Conservation (phyloP, 2,329 filamentous ascomycete species). For the Colletotrichum costaricense region DNA sequence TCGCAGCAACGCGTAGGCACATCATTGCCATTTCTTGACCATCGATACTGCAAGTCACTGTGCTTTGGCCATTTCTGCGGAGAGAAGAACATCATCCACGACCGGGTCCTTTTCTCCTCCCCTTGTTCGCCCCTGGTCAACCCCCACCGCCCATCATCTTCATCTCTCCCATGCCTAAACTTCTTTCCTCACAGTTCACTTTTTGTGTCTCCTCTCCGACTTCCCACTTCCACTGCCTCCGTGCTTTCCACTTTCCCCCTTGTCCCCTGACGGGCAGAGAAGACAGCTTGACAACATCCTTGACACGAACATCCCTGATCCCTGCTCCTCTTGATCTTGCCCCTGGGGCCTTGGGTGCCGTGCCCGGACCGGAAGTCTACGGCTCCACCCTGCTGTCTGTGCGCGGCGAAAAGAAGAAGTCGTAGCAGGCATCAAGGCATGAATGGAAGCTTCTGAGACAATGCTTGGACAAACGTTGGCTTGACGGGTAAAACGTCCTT, state of each 20-base stretch:
- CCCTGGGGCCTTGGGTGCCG: slow-evolving; percentile 11
- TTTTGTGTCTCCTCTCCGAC: too few relatives aligned
- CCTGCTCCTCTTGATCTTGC: neutral
- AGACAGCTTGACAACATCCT: neutral
- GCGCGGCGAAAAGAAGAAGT: slow-evolving; percentile 26
- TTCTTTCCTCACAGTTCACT: neutral
- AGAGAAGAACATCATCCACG: neutral
- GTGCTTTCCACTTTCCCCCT: neutral
- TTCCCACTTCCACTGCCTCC: neutral
- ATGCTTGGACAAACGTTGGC: slow-evolving; percentile 23
- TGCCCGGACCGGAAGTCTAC: slow-evolving; percentile 26
- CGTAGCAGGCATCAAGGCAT: slow-evolving; percentile 24
- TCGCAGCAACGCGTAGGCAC: neutral
- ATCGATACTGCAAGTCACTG: slow-evolving; percentile 2
- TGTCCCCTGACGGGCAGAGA: neutral
- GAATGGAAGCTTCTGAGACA: slow-evolving; percentile 35
- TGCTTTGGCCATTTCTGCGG: slow-evolving; percentile 13
- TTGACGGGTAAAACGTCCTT: neutral
- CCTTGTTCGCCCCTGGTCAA: neutral
- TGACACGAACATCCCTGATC: neutral
- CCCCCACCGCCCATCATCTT: neutral
- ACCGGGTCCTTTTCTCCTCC: neutral
- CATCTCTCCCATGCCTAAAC: neutral
- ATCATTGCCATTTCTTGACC: neutral
- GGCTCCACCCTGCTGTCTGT: slow-evolving; percentile 27